phyloP scores from a whole-genome alignment of 805 yeast genomes.

The Candida ipomoeae region DNA sequence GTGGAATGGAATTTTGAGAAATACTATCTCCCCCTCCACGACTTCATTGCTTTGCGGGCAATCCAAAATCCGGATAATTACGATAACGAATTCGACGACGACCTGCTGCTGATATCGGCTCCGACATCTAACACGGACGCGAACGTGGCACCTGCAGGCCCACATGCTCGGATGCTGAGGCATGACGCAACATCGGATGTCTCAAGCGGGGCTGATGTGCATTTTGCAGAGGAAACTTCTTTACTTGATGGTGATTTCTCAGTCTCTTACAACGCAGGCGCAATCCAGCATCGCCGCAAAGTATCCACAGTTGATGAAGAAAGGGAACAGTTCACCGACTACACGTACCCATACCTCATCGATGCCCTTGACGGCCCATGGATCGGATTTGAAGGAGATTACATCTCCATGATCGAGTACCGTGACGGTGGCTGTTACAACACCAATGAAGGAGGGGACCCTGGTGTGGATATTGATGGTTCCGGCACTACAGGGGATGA shows the following conservation, averaged over 20 bases:
- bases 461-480: background rate
- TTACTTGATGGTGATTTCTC: conserved; percentile 18
- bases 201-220: background rate
- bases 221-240: conserved; percentile 1
- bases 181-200: background rate
- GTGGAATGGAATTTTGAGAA: conserved; percentile 50
- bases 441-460: background rate
- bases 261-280: conserved; percentile 8
- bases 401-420: conserved; percentile 39
- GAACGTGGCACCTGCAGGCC: background rate
- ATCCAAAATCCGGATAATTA: conserved; percentile 42
- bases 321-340: conserved; percentile 47
- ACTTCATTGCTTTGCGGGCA: conserved; percentile 57
- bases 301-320: conserved; percentile 54
- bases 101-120: conserved; percentile 18
- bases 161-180: background rate
- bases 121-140: background rate
- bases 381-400: conserved; percentile 54
- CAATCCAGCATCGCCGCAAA: conserved; percentile 27
- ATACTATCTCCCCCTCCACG: conserved; percentile 50
- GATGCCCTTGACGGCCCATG: conserved; percentile 53
- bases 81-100: conserved; percentile 42
- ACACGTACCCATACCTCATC: conserved; percentile 45
- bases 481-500: conserved; percentile 2
- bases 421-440: conserved; percentile 16